Percentiles rank a stretch among this genome's conserved stretches.
These are phyloP conservation scores for Mycena floridula DNA, from an alignment of 768 basidiomycete genomes.

Conservation along the genomic window DNA sequence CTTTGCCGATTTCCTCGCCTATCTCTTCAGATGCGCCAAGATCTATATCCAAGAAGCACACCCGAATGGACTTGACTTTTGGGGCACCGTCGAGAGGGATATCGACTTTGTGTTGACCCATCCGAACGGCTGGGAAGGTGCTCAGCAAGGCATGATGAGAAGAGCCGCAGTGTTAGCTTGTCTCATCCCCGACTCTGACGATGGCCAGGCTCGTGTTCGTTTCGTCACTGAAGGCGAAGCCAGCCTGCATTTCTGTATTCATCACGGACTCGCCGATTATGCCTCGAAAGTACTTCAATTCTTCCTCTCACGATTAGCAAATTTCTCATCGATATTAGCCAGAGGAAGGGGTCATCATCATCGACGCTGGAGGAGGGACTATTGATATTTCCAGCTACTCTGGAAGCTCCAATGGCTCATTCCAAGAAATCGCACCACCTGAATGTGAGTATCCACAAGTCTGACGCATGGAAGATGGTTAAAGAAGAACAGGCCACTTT, in stretches of 20 bases:
- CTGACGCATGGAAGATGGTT: no score
- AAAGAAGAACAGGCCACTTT: constrained; percentile 44
- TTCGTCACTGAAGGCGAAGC: constrained; percentile 52
- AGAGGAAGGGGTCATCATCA: constrained; percentile 42
- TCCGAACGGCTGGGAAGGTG: constrained; percentile 43
- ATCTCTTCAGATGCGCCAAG: constrained; percentile 36
- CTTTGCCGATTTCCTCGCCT: constrained; percentile 42
- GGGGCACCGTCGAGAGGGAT: constrained; percentile 31
- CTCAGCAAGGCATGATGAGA: constrained; percentile 37
- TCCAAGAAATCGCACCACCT: constrained; percentile 44
- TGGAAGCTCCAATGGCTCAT: constrained; percentile 18
- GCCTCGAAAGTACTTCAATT: not conserved
- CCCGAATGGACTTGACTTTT: constrained; percentile 32
- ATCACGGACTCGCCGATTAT: constrained; percentile 19
- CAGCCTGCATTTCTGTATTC: constrained; percentile 41
- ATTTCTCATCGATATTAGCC: no score
- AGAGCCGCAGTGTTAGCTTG: constrained; percentile 35
- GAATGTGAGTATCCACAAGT: constrained; percentile 37
- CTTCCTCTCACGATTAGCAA: no score
- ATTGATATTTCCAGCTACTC: constrained; percentile 54
- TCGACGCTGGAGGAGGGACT: constrained; percentile 65
- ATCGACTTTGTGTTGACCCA: constrained; percentile 43
- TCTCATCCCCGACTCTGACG: constrained; percentile 28
- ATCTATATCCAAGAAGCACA: constrained; percentile 41
- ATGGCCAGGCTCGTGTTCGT: constrained; percentile 29